Evolutionary conservation across 1,284 basidiomycete species (phyloP), one percentile per base, ranked within the genome.

Genomic region (Exsudoporus floridanus): DNA sequence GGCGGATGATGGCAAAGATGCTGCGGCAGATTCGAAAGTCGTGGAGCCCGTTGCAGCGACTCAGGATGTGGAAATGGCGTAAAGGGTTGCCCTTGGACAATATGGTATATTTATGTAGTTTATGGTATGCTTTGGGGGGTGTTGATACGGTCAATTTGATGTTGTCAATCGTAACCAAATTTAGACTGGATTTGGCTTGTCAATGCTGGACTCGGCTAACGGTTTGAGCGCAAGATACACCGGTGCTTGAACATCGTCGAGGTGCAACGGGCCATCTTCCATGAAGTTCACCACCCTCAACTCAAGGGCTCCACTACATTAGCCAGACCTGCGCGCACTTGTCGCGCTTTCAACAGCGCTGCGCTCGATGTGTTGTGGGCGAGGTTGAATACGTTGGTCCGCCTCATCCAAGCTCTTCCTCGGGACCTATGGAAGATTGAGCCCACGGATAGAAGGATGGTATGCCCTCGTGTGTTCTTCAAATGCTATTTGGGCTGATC

Each of bases 11-110:
- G 61, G 39, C 4, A 72, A 75, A 46, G 59, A 66, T 38, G 54
- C 27, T 4, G 56, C 60, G n/a, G 54, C 19, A 1, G 54, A 54
- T 37, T 53, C 59, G 13, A 60, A 66, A 27, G 52, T 61, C 0
- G 55, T 53, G 5, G 63, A 67, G 21, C 54, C 54, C 6, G 40
- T 59, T 6, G 57, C 54, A 8, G 62, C 49, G 19, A 53, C 60
- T 16, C 67, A 70, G 46, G 82, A 84, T 60, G 76, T 83, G 10
- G 81, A 83, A 53, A 84, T 84, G 81, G 74, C 67, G 47, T 78
- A 50, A 61, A 33, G 7, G 25, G 30, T 35, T 33, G 19, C 7
- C 3, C 13, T 31, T 23, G 30, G 38, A 46, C 4, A 25, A 6
- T 10, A 51, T 38, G 60, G 33, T 60, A 50, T 55, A 55, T 55